A percentile compares a stretch with the other conserved stretches of the same genome.
phyloP scores from a whole-genome alignment of 108 stramenopile genomes.

The Cylindrotheca closterium region DNA sequence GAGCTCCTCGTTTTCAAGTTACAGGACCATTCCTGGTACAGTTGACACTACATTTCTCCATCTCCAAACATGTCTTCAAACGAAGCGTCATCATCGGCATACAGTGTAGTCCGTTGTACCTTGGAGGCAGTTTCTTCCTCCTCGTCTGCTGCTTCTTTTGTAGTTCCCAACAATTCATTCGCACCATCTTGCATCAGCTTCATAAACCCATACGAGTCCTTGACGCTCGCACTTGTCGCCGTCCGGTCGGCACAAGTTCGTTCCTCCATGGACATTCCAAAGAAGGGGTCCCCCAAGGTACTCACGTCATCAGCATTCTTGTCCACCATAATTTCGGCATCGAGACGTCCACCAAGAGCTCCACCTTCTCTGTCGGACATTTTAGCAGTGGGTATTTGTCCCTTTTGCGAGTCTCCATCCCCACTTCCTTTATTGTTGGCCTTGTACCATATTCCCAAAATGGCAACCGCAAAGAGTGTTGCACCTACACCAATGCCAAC shows the following conservation, averaged over 20 bases:
- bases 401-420: background rate
- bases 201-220: background rate
- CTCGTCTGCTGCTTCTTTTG: background rate
- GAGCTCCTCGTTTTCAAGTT: too few species aligned
- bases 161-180: background rate
- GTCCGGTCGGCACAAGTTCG: constrained; percentile 10
- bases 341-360: constrained; percentile 3
- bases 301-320: constrained; percentile 10
- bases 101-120: background rate
- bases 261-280: background rate
- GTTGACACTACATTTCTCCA: too few species aligned
- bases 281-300: constrained; percentile 16
- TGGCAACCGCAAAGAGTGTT: background rate
- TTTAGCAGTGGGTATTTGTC: background rate
- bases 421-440: background rate
- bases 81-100: background rate
- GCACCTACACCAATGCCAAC: background rate
- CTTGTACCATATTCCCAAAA: background rate
- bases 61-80: background rate
- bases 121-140: background rate
- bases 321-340: constrained; percentile 18
- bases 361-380: background rate
- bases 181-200: background rate
- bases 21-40: too few species aligned
- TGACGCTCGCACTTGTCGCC: constrained; percentile 10